Percentiles rank a stretch among this genome's conserved stretches.
phyloP scores from a whole-genome alignment of 495 filamentous ascomycete species.

The Penicillium paradoxum region DNA sequence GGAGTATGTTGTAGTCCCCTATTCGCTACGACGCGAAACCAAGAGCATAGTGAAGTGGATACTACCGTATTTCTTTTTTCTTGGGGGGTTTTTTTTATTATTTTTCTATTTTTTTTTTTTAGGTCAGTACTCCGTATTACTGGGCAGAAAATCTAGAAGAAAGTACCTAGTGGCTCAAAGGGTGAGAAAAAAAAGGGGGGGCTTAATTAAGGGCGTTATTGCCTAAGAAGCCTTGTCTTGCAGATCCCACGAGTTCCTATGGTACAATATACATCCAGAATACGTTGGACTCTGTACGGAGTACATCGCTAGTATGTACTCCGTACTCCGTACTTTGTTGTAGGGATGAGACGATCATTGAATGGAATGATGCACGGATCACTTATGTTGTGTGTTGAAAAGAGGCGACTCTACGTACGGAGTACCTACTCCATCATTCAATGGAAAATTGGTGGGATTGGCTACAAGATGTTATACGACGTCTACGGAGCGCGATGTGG shows the following conservation, averaged over 20 bases:
- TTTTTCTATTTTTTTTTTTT: neutral
- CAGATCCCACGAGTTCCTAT: neutral
- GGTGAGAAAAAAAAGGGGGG: conserved; percentile 9
- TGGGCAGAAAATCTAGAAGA: neutral
- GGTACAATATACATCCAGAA: no score
- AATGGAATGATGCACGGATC: conserved; percentile 14
- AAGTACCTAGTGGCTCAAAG: neutral
- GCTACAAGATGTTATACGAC: no score
- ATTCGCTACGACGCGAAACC: conserved; percentile 5
- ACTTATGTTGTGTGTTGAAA: neutral
- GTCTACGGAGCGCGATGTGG: neutral
- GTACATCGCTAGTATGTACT: neutral
- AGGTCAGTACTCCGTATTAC: neutral
- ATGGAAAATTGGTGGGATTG: neutral
- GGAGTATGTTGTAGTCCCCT: no score
- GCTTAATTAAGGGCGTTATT: conserved; percentile 23
- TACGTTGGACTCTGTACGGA: no score
- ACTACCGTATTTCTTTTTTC: neutral
- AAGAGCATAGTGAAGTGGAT: conserved; percentile 4
- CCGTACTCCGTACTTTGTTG: neutral
- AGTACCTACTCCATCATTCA: no score
- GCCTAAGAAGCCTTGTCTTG: neutral
- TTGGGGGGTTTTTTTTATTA: no score
- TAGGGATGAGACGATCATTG: neutral
- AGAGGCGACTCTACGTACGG: neutral